Conservation (phyloP, 2,329 filamentous ascomycete species). For the Dothistroma septosporum region DNA sequence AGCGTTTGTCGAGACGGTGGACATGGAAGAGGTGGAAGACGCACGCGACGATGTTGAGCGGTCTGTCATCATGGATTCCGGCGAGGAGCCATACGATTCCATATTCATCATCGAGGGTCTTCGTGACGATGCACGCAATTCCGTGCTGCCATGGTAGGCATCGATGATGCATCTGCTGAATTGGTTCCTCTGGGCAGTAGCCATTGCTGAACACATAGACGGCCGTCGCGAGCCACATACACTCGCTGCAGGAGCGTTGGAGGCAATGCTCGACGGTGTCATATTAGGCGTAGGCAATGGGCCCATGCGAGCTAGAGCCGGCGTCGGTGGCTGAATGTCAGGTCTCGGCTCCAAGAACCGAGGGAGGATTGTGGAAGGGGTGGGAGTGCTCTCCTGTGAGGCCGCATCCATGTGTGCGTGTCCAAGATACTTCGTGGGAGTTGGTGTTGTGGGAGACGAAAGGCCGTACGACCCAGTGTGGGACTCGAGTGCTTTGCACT, state of each 20-base stretch:
- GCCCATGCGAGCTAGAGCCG: constrained; percentile 52
- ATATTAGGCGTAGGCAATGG: constrained; percentile 59
- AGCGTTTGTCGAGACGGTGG: constrained; percentile 40
- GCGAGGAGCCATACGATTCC: constrained; percentile 51
- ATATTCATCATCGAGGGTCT: constrained; percentile 50
- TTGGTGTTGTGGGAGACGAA: constrained; percentile 25
- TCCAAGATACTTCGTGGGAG: constrained; percentile 19
- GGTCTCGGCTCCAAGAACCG: constrained; percentile 51
- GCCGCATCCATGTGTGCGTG: constrained; percentile 23
- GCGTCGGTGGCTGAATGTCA: constrained; percentile 49
- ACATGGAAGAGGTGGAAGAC: constrained; percentile 53
- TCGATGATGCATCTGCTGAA: constrained; percentile 55
- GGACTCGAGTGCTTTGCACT: background rate
- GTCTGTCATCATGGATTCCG: constrained; percentile 63
- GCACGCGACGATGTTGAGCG: constrained; percentile 52
- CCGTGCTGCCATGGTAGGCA: constrained; percentile 37
- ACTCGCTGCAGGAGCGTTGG: constrained; percentile 60
- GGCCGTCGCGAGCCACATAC: constrained; percentile 49
- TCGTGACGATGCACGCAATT: constrained; percentile 44
- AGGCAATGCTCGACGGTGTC: constrained; percentile 54
- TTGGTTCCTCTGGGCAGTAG: constrained; percentile 52
- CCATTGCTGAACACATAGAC: constrained; percentile 58
- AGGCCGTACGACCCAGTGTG: constrained; percentile 12
- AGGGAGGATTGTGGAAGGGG: constrained; percentile 40
- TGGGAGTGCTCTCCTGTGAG: constrained; percentile 44